Base-by-base conservation (phyloP, 345 rosid genomes). In the Salix brachista region DNA sequence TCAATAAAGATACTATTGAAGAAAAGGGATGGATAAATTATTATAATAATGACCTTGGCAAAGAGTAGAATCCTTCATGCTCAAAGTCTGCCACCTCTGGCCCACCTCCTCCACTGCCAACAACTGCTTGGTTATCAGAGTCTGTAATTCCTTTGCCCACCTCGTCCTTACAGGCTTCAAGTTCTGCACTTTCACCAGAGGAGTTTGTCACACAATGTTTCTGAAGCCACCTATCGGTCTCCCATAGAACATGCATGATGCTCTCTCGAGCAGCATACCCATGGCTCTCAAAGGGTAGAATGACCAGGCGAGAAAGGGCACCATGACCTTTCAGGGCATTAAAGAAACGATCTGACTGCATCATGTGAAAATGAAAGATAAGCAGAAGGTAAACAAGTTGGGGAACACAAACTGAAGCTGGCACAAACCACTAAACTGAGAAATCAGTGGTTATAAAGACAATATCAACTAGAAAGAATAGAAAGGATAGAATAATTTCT, bases 171-270 rank as follows among this genome's bases (percentile, higher is more conserved):
- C 56, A 26, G 3, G 83, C 64, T 37, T 83, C 84, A 18, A 84
- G 80, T 80, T 80, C 91, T 26, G 84, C 73, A 34, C 81, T 88
- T 19, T 44, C 86, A 79, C 89, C 87, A 65, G 91, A 80, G 60
- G 82, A 72, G 83, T 88, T 90, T 39, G 90, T 73, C 70, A 90
- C 88, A 25, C 99, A 93, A 82, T 91, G 86, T 80, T 93, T 93
- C 79, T 89, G 90, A 65, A 96, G 91, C 99, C 99, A 96, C 70
- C 97, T 88, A 79, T 96, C 98, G 26, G 95, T 92, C 89, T 96
- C 99, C 99, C 99, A 96, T 23, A 96, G 90, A 44, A 88, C 97
- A 83, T 96, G 99, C 99, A 93, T 91, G 77, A 96, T 93, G 88
- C 99, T 96, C 85, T 96, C 99, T 64, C 96, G 81, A 50, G 97